Evolutionary conservation across 345 rosid species (phyloP).

Genomic region (Limnanthes douglasii): DNA sequence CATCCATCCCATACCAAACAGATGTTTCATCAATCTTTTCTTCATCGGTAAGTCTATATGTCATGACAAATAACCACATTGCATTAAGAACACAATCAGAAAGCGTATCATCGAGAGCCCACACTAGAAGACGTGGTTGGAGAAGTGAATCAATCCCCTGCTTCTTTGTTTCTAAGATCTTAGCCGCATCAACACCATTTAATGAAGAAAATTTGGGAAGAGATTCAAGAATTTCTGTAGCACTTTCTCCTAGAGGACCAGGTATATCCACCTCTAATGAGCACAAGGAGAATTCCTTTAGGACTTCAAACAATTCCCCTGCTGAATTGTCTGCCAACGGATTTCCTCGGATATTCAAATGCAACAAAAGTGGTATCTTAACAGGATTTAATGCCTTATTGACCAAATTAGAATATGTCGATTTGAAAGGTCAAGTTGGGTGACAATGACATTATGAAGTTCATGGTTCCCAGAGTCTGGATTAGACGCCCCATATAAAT

Average conservation of each 20-base stretch:
- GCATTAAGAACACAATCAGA: slow-evolving; percentile 63
- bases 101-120: slow-evolving; percentile 46
- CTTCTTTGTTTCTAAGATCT: slow-evolving; percentile 54
- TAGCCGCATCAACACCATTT: slow-evolving; percentile 52
- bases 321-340: slow-evolving; percentile 37
- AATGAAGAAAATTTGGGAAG: slow-evolving; percentile 43
- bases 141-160: slow-evolving; percentile 67
- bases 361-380: slow-evolving; percentile 46
- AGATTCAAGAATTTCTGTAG: slow-evolving; percentile 51
- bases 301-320: slow-evolving; percentile 35
- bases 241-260: slow-evolving; percentile 73
- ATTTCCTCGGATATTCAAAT: slow-evolving; percentile 66
- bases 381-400: slow-evolving; percentile 67
- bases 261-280: slow-evolving; percentile 91
- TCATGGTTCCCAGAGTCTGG: slow-evolving; percentile 27
- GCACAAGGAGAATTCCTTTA: slow-evolving; percentile 46
- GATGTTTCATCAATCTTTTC: slow-evolving; percentile 91
- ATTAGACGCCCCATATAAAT: slow-evolving; percentile 43
- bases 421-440: slow-evolving; percentile 64
- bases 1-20: slow-evolving; percentile 95
- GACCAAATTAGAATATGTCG: slow-evolving; percentile 47
- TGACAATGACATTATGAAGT: slow-evolving; percentile 32
- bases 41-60: slow-evolving; percentile 87
- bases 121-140: slow-evolving; percentile 60
- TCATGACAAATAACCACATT: slow-evolving; percentile 82